Evolutionary conservation across 2,329 filamentous ascomycete genomes (phyloP).

Genomic region (Aureobasidium sp.): DNA sequence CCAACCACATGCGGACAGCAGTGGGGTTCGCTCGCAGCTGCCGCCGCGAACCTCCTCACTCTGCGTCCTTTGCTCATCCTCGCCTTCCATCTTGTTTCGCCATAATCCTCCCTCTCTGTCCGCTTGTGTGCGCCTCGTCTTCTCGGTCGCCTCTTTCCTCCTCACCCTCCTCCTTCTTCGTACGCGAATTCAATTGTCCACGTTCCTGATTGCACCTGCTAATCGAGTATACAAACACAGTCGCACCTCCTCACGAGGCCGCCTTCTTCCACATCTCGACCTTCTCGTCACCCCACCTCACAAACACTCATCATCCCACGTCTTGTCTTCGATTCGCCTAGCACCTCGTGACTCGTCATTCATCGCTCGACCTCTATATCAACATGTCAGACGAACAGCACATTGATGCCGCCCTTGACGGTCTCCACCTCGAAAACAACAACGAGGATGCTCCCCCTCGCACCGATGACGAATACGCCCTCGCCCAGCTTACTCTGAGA

Average conservation of each 20-base stretch:
- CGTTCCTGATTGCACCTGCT: background rate
- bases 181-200: background rate
- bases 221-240: background rate
- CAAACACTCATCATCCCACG: background rate
- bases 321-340: constrained; percentile 7
- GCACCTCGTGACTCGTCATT: constrained; percentile 8
- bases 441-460: constrained; percentile 75
- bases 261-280: background rate
- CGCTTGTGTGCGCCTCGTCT: background rate
- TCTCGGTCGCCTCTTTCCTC: background rate
- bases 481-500: constrained; percentile 85
- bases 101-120: background rate
- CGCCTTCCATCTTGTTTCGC: background rate
- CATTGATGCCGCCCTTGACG: constrained; percentile 34
- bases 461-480: constrained; percentile 94
- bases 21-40: background rate
- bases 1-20: background rate
- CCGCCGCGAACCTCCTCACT: background rate
- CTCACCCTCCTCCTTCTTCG: background rate
- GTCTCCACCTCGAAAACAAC: constrained; percentile 30
- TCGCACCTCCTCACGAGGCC: background rate
- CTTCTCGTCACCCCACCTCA: background rate
- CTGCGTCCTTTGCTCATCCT: background rate
- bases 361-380: constrained; percentile 11
- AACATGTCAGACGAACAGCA: constrained; percentile 37